These are phyloP conservation scores for Micractinium sp. DNA, from an alignment of 139 green algal genomes.

Conservation along the genomic window DNA sequence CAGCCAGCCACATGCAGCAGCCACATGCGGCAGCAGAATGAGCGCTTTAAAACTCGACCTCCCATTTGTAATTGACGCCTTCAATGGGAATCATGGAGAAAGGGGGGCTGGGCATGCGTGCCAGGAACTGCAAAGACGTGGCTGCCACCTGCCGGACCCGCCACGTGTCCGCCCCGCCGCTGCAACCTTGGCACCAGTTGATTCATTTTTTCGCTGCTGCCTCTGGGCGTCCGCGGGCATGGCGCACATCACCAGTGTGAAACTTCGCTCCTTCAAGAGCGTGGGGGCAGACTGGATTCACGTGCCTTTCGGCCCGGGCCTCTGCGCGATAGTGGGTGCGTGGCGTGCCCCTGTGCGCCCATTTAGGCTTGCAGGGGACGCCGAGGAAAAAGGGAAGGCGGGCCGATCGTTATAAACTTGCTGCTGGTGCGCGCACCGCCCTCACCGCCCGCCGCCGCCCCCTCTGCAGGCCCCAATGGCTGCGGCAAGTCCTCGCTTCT, in stretches of 20 bases:
- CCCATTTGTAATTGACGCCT: too few relatives aligned
- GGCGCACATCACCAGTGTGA: conserved; percentile 7
- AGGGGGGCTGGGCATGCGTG: too few relatives aligned
- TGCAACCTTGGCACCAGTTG: background rate
- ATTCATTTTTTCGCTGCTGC: background rate
- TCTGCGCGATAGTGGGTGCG: conserved; percentile 23
- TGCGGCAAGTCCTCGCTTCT: conserved; percentile 66
- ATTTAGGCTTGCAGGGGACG: background rate
- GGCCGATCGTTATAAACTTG: background rate
- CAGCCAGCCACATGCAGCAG: conserved; percentile 26
- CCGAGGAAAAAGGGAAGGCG: too few relatives aligned
- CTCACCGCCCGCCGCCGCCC: background rate
- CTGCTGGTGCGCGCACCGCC: too few relatives aligned
- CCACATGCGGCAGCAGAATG: background rate
- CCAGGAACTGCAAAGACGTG: too few relatives aligned
- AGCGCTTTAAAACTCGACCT: too few relatives aligned
- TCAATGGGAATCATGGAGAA: too few relatives aligned
- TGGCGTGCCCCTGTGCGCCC: background rate
- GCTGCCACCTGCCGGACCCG: too few relatives aligned
- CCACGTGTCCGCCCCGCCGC: background rate
- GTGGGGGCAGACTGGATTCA: conserved; percentile 16
- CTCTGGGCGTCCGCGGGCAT: background rate
- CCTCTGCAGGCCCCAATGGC: conserved; percentile 57
- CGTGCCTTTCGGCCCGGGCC: background rate
- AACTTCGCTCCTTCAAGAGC: conserved; percentile 20